These are phyloP conservation scores for Panus rudis DNA, from an alignment of 768 basidiomycete species.

Conservation along the genomic window DNA sequence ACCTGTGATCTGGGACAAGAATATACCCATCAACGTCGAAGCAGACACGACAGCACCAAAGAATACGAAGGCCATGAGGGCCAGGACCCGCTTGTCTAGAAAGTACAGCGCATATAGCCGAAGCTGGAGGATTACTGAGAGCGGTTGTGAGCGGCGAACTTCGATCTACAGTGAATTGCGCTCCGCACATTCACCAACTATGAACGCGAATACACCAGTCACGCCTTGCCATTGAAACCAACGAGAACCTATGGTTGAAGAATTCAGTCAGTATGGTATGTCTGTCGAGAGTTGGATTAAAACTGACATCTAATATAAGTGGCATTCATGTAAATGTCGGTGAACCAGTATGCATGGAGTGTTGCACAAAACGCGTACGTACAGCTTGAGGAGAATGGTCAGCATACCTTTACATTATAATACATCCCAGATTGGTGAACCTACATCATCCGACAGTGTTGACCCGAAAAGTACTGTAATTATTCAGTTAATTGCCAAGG, in stretches of 20 bases:
- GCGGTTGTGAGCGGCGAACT: not conserved
- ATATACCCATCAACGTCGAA: slow-evolving; percentile 41
- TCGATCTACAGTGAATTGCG: not conserved
- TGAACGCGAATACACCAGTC: slow-evolving; percentile 46
- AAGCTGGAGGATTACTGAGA: slow-evolving; percentile 50
- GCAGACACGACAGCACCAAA: slow-evolving; percentile 32
- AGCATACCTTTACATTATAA: not conserved
- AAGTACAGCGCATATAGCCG: slow-evolving; percentile 58
- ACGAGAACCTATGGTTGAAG: slow-evolving; percentile 31
- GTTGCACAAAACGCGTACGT: not conserved
- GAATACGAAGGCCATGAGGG: slow-evolving; percentile 37
- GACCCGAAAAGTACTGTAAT: slow-evolving; percentile 36
- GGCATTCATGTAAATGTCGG: slow-evolving; percentile 6
- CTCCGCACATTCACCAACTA: slow-evolving; percentile 46
- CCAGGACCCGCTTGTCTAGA: slow-evolving; percentile 43
- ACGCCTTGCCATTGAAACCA: slow-evolving; percentile 59
- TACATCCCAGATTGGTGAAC: not conserved
- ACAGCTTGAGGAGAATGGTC: not conserved
- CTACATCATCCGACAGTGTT: slow-evolving; percentile 13
- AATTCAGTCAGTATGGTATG: too few relatives aligned
- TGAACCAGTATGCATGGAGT: slow-evolving; percentile 1
- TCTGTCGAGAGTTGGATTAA: not conserved
- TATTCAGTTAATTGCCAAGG: not conserved
- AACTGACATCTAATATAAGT: not conserved
- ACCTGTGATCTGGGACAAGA: slow-evolving; percentile 37